A percentile compares a stretch with the other conserved stretches of the same genome.
Evolutionary conservation across 2,329 filamentous ascomycete species (phyloP).

Genomic region (Epichloe typhina): DNA sequence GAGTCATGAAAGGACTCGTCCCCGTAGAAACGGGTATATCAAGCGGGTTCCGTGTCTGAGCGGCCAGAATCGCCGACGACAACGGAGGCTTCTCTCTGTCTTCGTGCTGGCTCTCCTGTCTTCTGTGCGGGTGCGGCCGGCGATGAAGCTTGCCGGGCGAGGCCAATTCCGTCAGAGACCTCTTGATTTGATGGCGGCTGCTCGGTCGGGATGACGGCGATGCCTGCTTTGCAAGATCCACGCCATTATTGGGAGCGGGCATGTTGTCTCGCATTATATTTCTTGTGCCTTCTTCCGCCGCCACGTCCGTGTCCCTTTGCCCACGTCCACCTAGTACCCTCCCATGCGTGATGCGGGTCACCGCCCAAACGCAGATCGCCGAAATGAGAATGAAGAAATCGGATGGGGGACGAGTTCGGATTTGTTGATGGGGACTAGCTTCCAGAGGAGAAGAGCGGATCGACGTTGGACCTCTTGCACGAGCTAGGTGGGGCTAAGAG

Average conservation of each 20-base stretch:
- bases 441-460: neutral
- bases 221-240: slow-evolving; percentile 1
- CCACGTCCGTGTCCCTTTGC: neutral
- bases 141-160: slow-evolving; percentile 31
- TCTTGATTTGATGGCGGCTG: slow-evolving; percentile 38
- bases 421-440: neutral
- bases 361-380: neutral
- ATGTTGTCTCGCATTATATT: slow-evolving; percentile 1
- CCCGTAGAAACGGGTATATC: slow-evolving; percentile 33
- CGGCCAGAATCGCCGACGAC: slow-evolving; percentile 4
- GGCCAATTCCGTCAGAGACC: slow-evolving; percentile 42
- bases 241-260: slow-evolving; percentile 5
- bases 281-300: neutral
- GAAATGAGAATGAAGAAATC: neutral
- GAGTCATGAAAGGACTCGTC: slow-evolving; percentile 29
- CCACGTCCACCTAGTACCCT: neutral
- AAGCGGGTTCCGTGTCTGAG: slow-evolving; percentile 26
- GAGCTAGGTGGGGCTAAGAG: neutral
- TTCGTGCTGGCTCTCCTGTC: slow-evolving; percentile 16
- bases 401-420: neutral
- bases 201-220: slow-evolving; percentile 10
- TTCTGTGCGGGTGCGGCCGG: slow-evolving; percentile 21
- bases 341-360: slow-evolving; percentile 4
- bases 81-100: slow-evolving; percentile 13
- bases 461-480: neutral